Conservation (phyloP, 2,329 filamentous ascomycete genomes). For the Xylariaceae sp. region DNA sequence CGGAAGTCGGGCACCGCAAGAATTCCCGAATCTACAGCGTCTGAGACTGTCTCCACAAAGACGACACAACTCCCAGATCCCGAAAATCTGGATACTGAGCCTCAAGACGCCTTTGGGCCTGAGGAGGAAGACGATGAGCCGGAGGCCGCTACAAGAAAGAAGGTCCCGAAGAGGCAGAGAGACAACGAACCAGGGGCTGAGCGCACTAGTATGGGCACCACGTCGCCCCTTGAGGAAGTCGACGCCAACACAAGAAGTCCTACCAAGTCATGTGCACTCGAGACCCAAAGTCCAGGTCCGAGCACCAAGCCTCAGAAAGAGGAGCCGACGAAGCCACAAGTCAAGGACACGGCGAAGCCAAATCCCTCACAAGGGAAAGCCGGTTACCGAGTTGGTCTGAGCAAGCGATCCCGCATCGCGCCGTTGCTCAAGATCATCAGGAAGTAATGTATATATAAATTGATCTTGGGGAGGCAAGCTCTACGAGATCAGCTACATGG, state of each 20-base stretch:
- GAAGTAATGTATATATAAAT: slow-evolving; percentile 30
- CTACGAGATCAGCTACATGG: too few species aligned
- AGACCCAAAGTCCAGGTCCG: slow-evolving; percentile 1
- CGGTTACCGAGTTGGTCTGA: slow-evolving; percentile 42
- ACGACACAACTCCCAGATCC: too few species aligned
- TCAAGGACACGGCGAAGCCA: slow-evolving; percentile 14
- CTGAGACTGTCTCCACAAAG: too few species aligned
- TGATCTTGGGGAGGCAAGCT: too few species aligned
- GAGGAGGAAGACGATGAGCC: slow-evolving; percentile 4
- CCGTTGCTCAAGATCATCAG: slow-evolving; percentile 41
- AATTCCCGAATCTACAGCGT: slow-evolving; percentile 1
- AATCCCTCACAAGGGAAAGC: slow-evolving; percentile 31
- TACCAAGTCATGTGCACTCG: slow-evolving; percentile 1
- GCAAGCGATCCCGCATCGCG: slow-evolving; percentile 41
- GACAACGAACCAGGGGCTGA: neutral
- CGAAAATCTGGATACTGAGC: too few species aligned
- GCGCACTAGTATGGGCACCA: neutral
- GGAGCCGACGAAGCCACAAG: slow-evolving; percentile 8
- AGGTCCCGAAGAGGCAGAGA: neutral
- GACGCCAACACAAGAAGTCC: slow-evolving; percentile 2
- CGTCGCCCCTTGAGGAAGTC: neutral
- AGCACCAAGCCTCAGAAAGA: slow-evolving; percentile 1
- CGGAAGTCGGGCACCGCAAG: slow-evolving; percentile 22
- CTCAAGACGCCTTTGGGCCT: neutral
- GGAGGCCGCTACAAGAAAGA: slow-evolving; percentile 3